A percentile compares a stretch with the other conserved stretches of the same genome.
Conservation (phyloP, 1,284 basidiomycete genomes). For the Pseudozyma sp. region DNA sequence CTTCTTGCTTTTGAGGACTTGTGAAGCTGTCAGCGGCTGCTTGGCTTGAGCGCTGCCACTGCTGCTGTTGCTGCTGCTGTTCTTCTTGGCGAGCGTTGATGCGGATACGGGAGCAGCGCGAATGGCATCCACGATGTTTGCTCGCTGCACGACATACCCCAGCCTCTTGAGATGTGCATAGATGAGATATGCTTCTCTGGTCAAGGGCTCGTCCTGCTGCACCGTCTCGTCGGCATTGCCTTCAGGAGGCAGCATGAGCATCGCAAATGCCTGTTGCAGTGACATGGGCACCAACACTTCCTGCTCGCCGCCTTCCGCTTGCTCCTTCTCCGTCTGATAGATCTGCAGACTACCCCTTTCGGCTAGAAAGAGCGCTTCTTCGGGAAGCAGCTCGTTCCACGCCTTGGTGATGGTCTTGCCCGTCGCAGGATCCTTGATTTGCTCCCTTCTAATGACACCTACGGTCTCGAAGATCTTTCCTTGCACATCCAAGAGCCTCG, state of each 20-base stretch:
- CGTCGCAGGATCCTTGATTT: not conserved
- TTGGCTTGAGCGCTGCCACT: not conserved
- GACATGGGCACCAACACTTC: slow-evolving; percentile 76
- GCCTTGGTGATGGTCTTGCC: slow-evolving; percentile 25
- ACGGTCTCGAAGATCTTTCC: slow-evolving; percentile 61
- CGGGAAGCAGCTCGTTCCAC: slow-evolving; percentile 82
- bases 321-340: slow-evolving; percentile 1
- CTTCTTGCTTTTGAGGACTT: not conserved
- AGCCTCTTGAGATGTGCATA: slow-evolving; percentile 90
- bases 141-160: slow-evolving; percentile 86
- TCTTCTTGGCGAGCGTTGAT: slow-evolving; percentile 19
- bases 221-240: slow-evolving; percentile 67
- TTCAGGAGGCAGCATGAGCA: slow-evolving; percentile 74
- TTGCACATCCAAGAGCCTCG: slow-evolving; percentile 53
- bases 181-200: slow-evolving; percentile 87
- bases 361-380: slow-evolving; percentile 91
- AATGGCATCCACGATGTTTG: slow-evolving; percentile 64
- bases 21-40: too few species aligned
- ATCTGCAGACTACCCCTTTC: slow-evolving; percentile 72
- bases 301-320: slow-evolving; percentile 58
- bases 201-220: slow-evolving; percentile 76
- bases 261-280: slow-evolving; percentile 86
- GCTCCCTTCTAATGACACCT: slow-evolving; percentile 45
- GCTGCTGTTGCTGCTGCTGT: slow-evolving; percentile 1
- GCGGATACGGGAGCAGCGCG: slow-evolving; percentile 32